These are phyloP conservation scores for Ustilago loliicola DNA, from an alignment of 1,284 basidiomycete species.

Conservation along the genomic window DNA sequence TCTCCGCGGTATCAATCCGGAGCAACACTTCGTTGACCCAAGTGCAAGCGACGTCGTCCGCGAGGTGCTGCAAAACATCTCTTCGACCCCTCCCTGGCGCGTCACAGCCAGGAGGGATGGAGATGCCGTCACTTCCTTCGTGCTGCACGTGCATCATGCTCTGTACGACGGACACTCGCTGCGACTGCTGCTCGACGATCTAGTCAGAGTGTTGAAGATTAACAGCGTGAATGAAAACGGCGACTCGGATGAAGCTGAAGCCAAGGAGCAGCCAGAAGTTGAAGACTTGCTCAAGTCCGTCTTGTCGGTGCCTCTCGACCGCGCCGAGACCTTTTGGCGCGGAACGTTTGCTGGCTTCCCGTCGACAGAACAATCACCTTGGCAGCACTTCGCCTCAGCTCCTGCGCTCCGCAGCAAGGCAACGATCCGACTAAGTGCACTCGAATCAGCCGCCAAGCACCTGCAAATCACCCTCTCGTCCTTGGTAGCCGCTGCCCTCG, in stretches of 20 bases:
- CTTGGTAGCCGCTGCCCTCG: conserved; percentile 13
- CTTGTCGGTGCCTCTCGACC: conserved; percentile 1
- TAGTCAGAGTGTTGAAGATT: neutral
- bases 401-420: neutral
- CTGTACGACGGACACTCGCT: conserved; percentile 27
- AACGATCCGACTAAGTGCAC: no score
- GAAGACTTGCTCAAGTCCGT: conserved; percentile 14
- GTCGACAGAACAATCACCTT: neutral
- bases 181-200: conserved; percentile 9
- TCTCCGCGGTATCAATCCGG: no score
- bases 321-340: conserved; percentile 15
- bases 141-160: conserved; percentile 20
- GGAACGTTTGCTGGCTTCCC: conserved; percentile 16
- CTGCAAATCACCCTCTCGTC: no score
- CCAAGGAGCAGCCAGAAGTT: neutral
- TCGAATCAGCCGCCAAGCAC: no score
- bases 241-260: neutral
- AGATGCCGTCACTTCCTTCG: neutral
- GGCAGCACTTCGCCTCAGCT: conserved; percentile 2
- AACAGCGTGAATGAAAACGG: no score
- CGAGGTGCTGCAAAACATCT: no score
- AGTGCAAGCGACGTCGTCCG: no score
- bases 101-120: no score
- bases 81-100: no score
- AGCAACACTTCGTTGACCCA: no score